These are phyloP conservation scores for Hibiscus tridactylites DNA, from an alignment of 345 rosid genomes.

Conservation along the genomic window DNA sequence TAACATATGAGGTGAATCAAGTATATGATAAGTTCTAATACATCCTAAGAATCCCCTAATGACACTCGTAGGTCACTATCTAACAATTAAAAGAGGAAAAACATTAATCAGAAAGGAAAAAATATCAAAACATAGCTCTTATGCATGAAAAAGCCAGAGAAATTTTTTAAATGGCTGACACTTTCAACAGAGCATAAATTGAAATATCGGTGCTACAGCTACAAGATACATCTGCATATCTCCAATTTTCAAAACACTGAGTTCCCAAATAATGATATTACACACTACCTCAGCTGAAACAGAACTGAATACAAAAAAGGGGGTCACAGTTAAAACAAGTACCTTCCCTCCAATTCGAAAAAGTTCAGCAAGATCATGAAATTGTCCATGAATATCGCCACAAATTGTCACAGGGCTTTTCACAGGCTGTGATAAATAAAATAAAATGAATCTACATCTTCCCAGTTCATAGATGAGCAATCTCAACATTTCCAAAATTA, in stretches of 20 bases:
- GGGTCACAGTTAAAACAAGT: slow-evolving; percentile 18
- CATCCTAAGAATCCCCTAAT: not conserved
- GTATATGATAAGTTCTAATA: not conserved
- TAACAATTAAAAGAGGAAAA: not conserved
- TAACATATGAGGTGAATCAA: not conserved
- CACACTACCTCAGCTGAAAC: slow-evolving; percentile 23
- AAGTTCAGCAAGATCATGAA: slow-evolving; percentile 99
- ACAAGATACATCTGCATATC: slow-evolving; percentile 16
- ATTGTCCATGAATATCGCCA: slow-evolving; percentile 98
- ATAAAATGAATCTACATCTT: slow-evolving; percentile 3
- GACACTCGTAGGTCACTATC: not conserved
- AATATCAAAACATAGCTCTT: slow-evolving; percentile 1
- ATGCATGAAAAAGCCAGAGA: not conserved
- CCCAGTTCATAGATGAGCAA: slow-evolving; percentile 5
- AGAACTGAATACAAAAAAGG: slow-evolving; percentile 13
- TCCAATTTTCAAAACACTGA: slow-evolving; percentile 24
- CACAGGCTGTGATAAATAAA: slow-evolving; percentile 58
- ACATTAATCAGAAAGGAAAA: not conserved
- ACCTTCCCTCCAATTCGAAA: slow-evolving; percentile 98
- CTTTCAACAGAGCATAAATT: not conserved
- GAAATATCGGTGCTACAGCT: not conserved
- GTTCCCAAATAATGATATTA: slow-evolving; percentile 16
- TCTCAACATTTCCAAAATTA: not conserved
- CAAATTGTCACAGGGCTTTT: slow-evolving; percentile 97
- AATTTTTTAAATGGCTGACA: not conserved